Evolutionary conservation across 345 rosid genomes (phyloP), one percentile per base, ranked within the genome.

Genomic region (Murraya paniculata): DNA sequence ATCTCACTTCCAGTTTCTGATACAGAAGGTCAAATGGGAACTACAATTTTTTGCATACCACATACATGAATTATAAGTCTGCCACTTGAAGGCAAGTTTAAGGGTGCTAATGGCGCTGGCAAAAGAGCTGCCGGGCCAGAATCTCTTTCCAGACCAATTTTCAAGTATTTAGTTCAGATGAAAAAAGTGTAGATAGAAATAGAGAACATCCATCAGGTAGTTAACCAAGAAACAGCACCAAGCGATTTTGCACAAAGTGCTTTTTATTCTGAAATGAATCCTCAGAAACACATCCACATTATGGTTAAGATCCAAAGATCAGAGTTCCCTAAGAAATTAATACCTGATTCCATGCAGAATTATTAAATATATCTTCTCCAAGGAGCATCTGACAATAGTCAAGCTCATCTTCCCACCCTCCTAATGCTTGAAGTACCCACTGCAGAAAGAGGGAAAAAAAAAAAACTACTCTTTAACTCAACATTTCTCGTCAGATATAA

Each of bases 271-370:
- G n/a, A 68, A 45, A 68, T 24, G 31, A 30, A 68, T 4, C 56
- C 19, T 14, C 18, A 45, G 45, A 39, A 41, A 7, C 68, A 31
- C 21, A 45, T 27, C 22, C n/a, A 16, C 18, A 69, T 24, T 25
- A 28, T 48, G 67, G 38, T 38, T 13, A 69, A 60, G 64, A 64
- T 57, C 13, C n/a, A 56, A 41, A 35, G 1, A 74, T 55, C 72
- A 68, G 25, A 28, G 0, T 36, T 19, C 57, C 36, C 6, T 41
- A 35, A 21, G 27, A 5, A 22, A 76, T 79, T 30, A 62, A 33
- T 87, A 88, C 98, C 95, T 94, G 99, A 86, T 92, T 96, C 99
- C 99, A 94, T 3, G 98, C 98, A 60, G 98, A 96, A 86, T 94
- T 92, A 83, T 96, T 96, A 67, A 89, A 94, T 64, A 92, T 79